phyloP scores from a whole-genome alignment of 345 rosid genomes.

The Microcos paniculata region DNA sequence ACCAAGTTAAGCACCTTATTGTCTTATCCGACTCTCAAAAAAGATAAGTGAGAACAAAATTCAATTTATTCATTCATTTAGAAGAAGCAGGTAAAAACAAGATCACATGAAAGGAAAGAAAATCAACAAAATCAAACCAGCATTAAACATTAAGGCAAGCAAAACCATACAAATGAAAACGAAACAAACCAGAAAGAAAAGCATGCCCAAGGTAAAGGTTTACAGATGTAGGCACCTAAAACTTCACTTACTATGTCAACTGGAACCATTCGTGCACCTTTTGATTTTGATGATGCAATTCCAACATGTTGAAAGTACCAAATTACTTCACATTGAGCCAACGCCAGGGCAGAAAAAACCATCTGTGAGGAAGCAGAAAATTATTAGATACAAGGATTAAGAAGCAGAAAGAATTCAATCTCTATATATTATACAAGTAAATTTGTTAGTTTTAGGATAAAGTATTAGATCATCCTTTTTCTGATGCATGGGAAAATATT shows the following conservation, averaged over 20 bases:
- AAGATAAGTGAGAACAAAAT: not conserved
- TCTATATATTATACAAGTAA: not conserved
- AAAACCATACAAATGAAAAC: not conserved
- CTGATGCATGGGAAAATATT: not conserved
- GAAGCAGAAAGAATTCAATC: not conserved
- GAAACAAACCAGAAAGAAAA: not conserved
- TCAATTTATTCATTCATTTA: not conserved
- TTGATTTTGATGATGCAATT: conserved; percentile 80
- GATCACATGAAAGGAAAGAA: not conserved
- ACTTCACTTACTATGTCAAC: conserved; percentile 71
- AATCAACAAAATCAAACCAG: not conserved
- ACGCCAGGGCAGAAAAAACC: conserved; percentile 95
- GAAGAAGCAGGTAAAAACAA: not conserved
- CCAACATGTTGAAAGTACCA: conserved; percentile 98
- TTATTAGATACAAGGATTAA: conserved; percentile 5
- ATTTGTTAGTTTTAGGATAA: not conserved
- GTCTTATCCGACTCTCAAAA: not conserved
- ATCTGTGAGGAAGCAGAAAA: conserved; percentile 52
- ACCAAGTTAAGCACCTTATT: conserved; percentile 14
- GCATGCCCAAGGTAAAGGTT: conserved; percentile 4
- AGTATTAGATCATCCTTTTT: not conserved
- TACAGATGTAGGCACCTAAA: not conserved
- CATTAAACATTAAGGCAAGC: not conserved
- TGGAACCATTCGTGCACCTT: conserved; percentile 63
- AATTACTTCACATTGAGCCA: conserved; percentile 93